Percentiles rank a stretch among this genome's conserved stretches.
Conservation (phyloP, 495 filamentous ascomycete species). For the Friedmanniomyces endolithicus region DNA sequence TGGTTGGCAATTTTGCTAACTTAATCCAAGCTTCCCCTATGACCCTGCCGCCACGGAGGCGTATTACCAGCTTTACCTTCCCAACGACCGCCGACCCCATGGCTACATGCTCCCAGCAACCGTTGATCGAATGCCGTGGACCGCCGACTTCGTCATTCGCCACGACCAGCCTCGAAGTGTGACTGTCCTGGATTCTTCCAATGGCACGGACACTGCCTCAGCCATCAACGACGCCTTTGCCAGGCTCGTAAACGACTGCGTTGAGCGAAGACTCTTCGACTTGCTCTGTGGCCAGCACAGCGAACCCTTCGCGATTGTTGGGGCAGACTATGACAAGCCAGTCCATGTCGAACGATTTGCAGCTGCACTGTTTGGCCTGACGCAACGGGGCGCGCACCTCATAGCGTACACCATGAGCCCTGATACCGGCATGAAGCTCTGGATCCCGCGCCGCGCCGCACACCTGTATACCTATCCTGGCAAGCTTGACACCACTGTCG, state of each 20-base stretch:
- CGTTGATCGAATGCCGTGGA: constrained; percentile 38
- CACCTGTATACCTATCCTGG: constrained; percentile 39
- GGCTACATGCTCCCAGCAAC: constrained; percentile 34
- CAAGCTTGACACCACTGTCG: constrained; percentile 45
- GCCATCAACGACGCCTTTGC: constrained; percentile 26
- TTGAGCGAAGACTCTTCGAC: constrained; percentile 29
- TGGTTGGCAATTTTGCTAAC: background rate
- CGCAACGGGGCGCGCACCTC: constrained; percentile 38
- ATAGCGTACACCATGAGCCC: constrained; percentile 32
- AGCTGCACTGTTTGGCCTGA: constrained; percentile 40
- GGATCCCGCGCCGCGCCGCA: constrained; percentile 38
- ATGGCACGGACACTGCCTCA: constrained; percentile 12
- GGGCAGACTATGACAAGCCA: constrained; percentile 25
- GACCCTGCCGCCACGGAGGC: background rate
- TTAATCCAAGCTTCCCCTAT: constrained; percentile 2
- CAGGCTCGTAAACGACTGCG: constrained; percentile 29
- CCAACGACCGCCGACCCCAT: constrained; percentile 24
- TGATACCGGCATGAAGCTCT: constrained; percentile 32
- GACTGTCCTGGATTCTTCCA: constrained; percentile 28
- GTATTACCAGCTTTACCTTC: constrained; percentile 14
- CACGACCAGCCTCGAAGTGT: constrained; percentile 25
- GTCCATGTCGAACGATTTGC: constrained; percentile 39
- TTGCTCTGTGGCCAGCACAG: constrained; percentile 33
- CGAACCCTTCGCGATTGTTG: constrained; percentile 38
- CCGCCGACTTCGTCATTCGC: constrained; percentile 28